phyloP scores from a whole-genome alignment of 2,329 filamentous ascomycete genomes.

The Myriosclerotinia scirpicola region DNA sequence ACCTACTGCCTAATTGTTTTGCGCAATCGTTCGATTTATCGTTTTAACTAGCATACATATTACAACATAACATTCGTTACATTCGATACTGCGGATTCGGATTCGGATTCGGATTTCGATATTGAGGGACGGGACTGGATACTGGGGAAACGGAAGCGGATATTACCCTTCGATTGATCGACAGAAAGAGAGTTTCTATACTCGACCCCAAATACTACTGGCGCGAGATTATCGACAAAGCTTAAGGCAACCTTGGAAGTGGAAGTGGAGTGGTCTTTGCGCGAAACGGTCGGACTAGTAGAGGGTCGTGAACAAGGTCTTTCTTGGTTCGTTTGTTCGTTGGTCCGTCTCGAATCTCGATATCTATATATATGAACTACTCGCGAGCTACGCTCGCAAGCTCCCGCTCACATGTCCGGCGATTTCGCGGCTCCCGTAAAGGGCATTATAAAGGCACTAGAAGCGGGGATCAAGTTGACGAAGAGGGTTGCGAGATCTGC shows the following conservation, averaged over 20 bases:
- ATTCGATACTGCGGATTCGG: slow-evolving; percentile 1
- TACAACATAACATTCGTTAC: neutral
- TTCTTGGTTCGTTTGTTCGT: neutral
- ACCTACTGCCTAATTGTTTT: neutral
- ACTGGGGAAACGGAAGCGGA: neutral
- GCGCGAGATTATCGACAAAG: slow-evolving; percentile 8
- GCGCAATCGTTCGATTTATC: slow-evolving; percentile 1
- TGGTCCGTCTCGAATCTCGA: neutral
- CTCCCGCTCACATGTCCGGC: slow-evolving; percentile 24
- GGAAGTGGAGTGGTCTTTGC: slow-evolving; percentile 15
- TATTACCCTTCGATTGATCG: slow-evolving; percentile 5
- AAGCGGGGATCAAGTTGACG: slow-evolving; percentile 36
- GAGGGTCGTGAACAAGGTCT: neutral
- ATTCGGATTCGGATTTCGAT: neutral
- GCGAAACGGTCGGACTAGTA: slow-evolving; percentile 1
- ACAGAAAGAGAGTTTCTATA: neutral
- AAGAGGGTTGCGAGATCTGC: slow-evolving; percentile 33
- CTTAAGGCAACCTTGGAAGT: neutral
- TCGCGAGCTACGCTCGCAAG: slow-evolving; percentile 15
- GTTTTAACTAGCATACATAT: neutral
- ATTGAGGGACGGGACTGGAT: neutral
- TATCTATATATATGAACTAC: neutral
- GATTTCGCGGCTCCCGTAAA: slow-evolving; percentile 36
- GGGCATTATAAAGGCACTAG: slow-evolving; percentile 36
- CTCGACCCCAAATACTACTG: neutral